A percentile compares a stretch with the other conserved stretches of the same genome.
Conservation (phyloP, 2,329 filamentous ascomycete species). For the Pyricularia sp. region DNA sequence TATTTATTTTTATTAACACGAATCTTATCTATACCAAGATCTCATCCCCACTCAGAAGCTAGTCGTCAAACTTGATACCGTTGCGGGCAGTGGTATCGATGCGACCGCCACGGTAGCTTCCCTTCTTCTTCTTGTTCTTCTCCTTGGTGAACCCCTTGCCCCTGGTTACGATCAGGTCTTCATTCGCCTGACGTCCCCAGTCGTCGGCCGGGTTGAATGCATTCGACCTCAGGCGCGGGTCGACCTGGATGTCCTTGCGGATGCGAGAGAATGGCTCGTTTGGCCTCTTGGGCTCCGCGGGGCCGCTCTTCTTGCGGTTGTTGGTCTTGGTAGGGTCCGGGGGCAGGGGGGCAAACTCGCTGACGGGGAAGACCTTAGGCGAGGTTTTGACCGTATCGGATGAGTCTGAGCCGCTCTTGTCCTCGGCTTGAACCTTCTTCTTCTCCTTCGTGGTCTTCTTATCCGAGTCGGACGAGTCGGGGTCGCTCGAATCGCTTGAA, state of each 20-base stretch:
- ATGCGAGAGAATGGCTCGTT: conserved; percentile 72
- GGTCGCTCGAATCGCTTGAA: conserved; percentile 15
- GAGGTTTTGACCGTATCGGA: conserved; percentile 42
- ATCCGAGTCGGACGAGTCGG: conserved; percentile 29
- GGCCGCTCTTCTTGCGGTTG: conserved; percentile 34
- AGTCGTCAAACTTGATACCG: conserved; percentile 92
- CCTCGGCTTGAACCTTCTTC: conserved; percentile 1
- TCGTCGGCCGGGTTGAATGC: conserved; percentile 65
- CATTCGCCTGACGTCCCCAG: conserved; percentile 81
- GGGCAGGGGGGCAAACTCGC: conserved; percentile 38
- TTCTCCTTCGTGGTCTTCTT: conserved; percentile 17
- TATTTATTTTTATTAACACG: background rate
- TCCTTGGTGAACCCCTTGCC: conserved; percentile 99
- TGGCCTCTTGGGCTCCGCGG: conserved; percentile 35
- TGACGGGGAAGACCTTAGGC: conserved; percentile 31
- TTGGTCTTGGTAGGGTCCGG: conserved; percentile 35
- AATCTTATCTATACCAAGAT: background rate
- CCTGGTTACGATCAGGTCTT: conserved; percentile 81
- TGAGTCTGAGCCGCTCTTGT: conserved; percentile 25
- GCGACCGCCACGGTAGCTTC: conserved; percentile 78
- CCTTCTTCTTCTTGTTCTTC: conserved; percentile 97
- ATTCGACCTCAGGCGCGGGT: conserved; percentile 66
- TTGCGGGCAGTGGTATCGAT: conserved; percentile 79
- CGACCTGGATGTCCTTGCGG: conserved; percentile 57
- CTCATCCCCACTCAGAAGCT: conserved; percentile 17